These are phyloP conservation scores for Oemleria cerasiformis DNA, from an alignment of 306 rosid species.

Conservation along the genomic window DNA sequence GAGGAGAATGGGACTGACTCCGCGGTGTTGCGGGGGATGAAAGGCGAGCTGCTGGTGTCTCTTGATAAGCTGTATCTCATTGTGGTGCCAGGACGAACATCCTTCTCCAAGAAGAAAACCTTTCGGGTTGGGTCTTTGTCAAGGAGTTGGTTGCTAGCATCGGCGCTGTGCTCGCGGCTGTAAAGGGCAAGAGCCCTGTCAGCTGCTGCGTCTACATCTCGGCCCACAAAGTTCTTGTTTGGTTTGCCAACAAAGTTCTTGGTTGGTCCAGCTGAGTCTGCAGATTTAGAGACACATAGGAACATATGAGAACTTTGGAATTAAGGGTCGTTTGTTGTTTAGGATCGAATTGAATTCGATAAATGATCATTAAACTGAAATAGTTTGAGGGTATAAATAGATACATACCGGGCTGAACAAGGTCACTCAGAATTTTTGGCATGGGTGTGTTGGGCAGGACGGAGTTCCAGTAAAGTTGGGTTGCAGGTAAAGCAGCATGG, in stretches of 20 bases:
- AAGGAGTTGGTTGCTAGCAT: constrained; percentile 51
- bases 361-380: too few species aligned
- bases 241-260: neutral
- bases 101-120: constrained; percentile 66
- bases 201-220: neutral
- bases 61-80: constrained; percentile 39
- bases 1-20: constrained; percentile 58
- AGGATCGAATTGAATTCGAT: too few species aligned
- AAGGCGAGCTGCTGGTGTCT: constrained; percentile 24
- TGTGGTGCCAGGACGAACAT: constrained; percentile 34
- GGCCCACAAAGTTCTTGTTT: too few species aligned
- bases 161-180: neutral
- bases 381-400: too few species aligned
- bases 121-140: constrained; percentile 34
- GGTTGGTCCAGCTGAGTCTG: neutral
- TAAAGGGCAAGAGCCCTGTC: neutral
- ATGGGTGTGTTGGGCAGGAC: constrained; percentile 55
- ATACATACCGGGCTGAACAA: constrained; percentile 28
- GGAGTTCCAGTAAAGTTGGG: constrained; percentile 63
- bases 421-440: constrained; percentile 48
- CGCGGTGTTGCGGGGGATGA: constrained; percentile 42
- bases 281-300: neutral
- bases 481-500: constrained; percentile 45
- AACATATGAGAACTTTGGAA: too few species aligned
- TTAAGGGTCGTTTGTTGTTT: too few species aligned